These are phyloP conservation scores for Botrytis cinerea DNA, from an alignment of 2,329 filamentous ascomycete genomes.

Conservation along the genomic window DNA sequence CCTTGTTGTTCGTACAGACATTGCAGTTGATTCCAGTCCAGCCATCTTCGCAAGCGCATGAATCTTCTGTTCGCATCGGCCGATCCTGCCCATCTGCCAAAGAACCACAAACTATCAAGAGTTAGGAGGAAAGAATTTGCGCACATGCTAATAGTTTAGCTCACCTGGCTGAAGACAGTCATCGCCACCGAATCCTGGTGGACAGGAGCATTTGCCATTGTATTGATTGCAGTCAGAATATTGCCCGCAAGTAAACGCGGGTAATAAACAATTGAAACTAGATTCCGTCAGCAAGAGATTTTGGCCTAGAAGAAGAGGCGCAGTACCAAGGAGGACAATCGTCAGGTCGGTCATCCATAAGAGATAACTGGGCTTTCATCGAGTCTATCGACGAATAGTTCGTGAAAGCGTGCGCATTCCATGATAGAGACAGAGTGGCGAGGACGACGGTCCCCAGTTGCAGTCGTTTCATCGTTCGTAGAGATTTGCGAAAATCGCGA, in stretches of 20 bases:
- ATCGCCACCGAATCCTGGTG: slow-evolving; percentile 88
- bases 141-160: slow-evolving; percentile 31
- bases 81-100: slow-evolving; percentile 79
- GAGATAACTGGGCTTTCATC: slow-evolving; percentile 65
- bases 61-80: slow-evolving; percentile 67
- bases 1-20: slow-evolving; percentile 80
- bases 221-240: slow-evolving; percentile 86
- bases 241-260: slow-evolving; percentile 87
- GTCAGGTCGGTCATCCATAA: slow-evolving; percentile 72
- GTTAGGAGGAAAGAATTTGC: slow-evolving; percentile 20
- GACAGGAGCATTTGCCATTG: slow-evolving; percentile 91
- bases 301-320: slow-evolving; percentile 28
- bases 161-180: slow-evolving; percentile 83
- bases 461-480: slow-evolving; percentile 34
- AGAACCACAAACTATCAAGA: slow-evolving; percentile 72
- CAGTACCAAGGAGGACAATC: slow-evolving; percentile 76
- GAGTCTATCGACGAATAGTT: slow-evolving; percentile 64
- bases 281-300: slow-evolving; percentile 26
- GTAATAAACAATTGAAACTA: slow-evolving; percentile 97
- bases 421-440: slow-evolving; percentile 46
- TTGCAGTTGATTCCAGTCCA: slow-evolving; percentile 99
- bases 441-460: slow-evolving; percentile 33
- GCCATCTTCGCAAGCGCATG: slow-evolving; percentile 85
- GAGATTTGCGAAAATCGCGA: slow-evolving; percentile 20
- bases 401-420: slow-evolving; percentile 46